Evolutionary conservation across 2,329 filamentous ascomycete species (phyloP), one percentile per base, ranked within the genome.

Genomic region (Incumbomyces delicatus): DNA sequence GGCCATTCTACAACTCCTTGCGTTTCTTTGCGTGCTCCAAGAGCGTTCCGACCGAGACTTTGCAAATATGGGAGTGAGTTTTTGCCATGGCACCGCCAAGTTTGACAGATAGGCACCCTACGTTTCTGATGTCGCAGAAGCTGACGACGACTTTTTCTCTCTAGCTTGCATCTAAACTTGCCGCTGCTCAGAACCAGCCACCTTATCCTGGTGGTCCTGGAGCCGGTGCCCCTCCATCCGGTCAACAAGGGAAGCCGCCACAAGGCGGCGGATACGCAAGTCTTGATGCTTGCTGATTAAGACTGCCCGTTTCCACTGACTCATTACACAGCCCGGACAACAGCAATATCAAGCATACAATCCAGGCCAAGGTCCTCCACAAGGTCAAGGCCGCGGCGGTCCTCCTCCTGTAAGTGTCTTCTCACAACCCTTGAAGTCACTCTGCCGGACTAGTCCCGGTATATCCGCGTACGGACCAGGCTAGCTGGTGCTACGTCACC

Each of bases 321-420:
- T 37, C 44, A 47, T 47, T 51, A 20, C 13, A 36, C 5, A 46
- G 42, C 40, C 46, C 38, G 50, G 35, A 16, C 46, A 37, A 42
- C 44, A 41, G 12, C 41, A 37, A 34, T 38, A 43, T 37, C 47
- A 58, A 52, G 54, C 53, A 10, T 51, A 52, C 44, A 53, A 55
- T 33, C 57, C 52, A 35, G 42, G 30, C n/a, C 48, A 52, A 47
- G 33, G 66, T 43, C 69, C 74, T 55, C 64, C 62, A 50, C 67
- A 70, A 58, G 78, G 79, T 63, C 74, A 78, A 66, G 70, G 75
- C 54, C 79, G 75, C 56, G 70, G 68, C 57, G 61, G 52, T 37
- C 61, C 63, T 57, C 57, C 53, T 42, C 57, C 59, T 51, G 49
- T 46, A 49, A 42, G 39, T 46, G 22, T 36, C 48, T 53, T 45